A percentile compares a stretch with the other conserved stretches of the same genome.
These are phyloP conservation scores for Agastache rugosa DNA, from an alignment of 257 asterid species.

Conservation along the genomic window DNA sequence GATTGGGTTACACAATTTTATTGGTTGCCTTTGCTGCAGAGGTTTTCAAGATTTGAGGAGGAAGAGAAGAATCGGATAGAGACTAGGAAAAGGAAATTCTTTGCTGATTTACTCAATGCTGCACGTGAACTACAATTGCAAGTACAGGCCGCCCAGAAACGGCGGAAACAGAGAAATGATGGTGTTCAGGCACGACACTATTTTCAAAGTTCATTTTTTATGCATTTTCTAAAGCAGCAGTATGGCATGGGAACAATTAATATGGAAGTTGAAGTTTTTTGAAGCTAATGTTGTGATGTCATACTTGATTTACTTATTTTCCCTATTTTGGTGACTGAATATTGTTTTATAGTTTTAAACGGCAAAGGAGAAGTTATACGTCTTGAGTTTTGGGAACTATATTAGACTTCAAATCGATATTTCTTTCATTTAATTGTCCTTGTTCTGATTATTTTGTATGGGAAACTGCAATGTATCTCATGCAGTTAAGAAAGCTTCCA, in stretches of 20 bases:
- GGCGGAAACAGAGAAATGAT: slow-evolving; percentile 93
- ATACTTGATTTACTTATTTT: not conserved
- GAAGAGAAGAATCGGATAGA: slow-evolving; percentile 88
- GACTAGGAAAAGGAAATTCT: slow-evolving; percentile 84
- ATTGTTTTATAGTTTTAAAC: slow-evolving; percentile 21
- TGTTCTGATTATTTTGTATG: not conserved
- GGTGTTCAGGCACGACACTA: slow-evolving; percentile 79
- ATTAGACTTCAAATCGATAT: not conserved
- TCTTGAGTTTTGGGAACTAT: not conserved
- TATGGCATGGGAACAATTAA: slow-evolving; percentile 20
- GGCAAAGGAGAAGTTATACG: slow-evolving; percentile 5
- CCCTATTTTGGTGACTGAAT: slow-evolving; percentile 1
- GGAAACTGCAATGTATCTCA: slow-evolving; percentile 12
- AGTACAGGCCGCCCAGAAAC: slow-evolving; percentile 88
- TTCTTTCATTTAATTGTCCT: not conserved
- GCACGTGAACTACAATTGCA: slow-evolving; percentile 94
- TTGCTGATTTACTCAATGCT: slow-evolving; percentile 85
- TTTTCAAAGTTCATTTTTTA: slow-evolving; percentile 14
- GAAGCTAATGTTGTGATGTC: slow-evolving; percentile 20
- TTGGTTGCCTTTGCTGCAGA: slow-evolving; percentile 55
- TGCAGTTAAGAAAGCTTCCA: not conserved
- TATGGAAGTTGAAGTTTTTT: slow-evolving; percentile 10
- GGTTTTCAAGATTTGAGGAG: slow-evolving; percentile 89
- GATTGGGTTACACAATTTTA: slow-evolving; percentile 26
- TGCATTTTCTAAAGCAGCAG: slow-evolving; percentile 17